Base-by-base conservation (phyloP, 1,139 yeast species). In the Debaryomycetaceae sp. region DNA sequence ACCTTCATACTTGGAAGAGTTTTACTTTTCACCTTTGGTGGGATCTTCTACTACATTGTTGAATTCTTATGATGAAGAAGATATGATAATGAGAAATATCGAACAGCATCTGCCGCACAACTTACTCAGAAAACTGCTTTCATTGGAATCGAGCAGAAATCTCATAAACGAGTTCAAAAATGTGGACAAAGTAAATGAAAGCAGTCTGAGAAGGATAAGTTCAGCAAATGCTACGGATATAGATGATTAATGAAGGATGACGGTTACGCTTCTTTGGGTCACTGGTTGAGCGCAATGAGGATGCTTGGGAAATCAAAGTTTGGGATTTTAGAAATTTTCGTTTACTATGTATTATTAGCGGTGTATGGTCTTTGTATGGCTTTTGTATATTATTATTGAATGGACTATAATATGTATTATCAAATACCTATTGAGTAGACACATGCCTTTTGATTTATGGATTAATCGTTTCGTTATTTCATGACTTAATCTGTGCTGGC, bases 401-500 rank as follows among this genome's bases (percentile, higher is more conserved):
- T 22, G 26, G 32, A 30, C 17, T 30, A 30, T 9, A 8, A 14
- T 30, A 16, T 14, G 15, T 34, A 46, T 45, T 24, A 24, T 24
- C 8, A 24, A 9, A 9, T 24, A 24, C 29, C n/a, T 24, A 9
- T 24, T 9, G 8, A 9, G 8, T 24, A 8, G 8, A 9, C 29
- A 24, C n/a, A 9, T n/a, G n/a, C n/a, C n/a, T 24, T 24, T 9
- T 24, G 29, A 24, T 9, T 24, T 8, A 24, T 24, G 8, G 11
- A 9, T 24, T 9, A 9, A 3, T 14, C 17, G 32, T 30, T 30
- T 30, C 32, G 32, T 30, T n/a, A 30, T 14, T 30, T n/a, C 32
- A 16, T 30, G n/a, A 17, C 17, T 57, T 56, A 86, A 55, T 86
- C 95, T n/a, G 81, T 74, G 50, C 92, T 83, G 2, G 95, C 80